Evolutionary conservation across 495 filamentous ascomycete genomes (phyloP), one percentile per base, ranked within the genome.

Genomic region (Aspergillus cristatus): DNA sequence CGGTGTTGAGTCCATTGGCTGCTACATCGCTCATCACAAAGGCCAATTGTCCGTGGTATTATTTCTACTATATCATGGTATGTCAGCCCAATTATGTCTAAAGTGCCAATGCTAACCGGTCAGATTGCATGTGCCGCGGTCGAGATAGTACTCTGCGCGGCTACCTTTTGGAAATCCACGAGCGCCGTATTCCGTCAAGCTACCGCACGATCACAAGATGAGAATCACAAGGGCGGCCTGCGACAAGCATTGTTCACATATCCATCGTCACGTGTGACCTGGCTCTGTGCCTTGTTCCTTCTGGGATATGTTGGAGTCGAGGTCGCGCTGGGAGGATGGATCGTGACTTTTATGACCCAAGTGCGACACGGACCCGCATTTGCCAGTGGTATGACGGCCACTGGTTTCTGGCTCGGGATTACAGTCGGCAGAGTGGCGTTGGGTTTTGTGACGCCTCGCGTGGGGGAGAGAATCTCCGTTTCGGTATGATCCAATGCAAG

Each of bases 301-400:
- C 67, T 94, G 2, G 74, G 74, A 28, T 93, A 91, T 48, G 84
- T 91, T 8, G 87, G 87, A 29, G 63, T 79, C n/a, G 87, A 95
- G 54, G 87, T 95, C 14, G 78, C 81, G 0, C 70, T 94, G 1
- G 85, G 86, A 20, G 78, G 78, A 7, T 82, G 78, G 78, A 74
- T 81, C 42, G 75, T 79, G 24, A 72, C 67, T 2, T 82, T 80
- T 43, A 81, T 81, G 75, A 72, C 76, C 12, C 60, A 62, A 10
- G 70, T 80, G 13, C 61, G 78, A 13, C 50, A 78, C 35, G 75
- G 70, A 2, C 48, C 41, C 7, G 53, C 65, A 2, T 81, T 81
- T 43, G 67, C 68, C 4, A 68, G 67, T 41, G 77, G 78, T 28
- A 76, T 82, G 72, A 72, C 68, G 2, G 72, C 74, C 2, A 80